phyloP scores from a whole-genome alignment of 768 basidiomycete species.

The Trametes elegans region DNA sequence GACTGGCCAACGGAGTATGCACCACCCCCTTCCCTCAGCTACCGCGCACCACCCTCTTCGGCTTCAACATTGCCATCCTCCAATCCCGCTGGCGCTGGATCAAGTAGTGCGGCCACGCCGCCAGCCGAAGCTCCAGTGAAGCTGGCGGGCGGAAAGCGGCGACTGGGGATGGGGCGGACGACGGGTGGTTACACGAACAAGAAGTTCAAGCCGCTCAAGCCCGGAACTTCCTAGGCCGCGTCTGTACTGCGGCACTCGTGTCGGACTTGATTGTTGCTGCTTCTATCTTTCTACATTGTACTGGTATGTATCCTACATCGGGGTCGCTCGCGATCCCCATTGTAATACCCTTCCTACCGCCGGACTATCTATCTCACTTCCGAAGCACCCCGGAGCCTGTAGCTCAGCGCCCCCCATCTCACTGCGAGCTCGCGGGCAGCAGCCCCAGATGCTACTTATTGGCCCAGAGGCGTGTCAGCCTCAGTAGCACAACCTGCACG shows the following conservation, averaged over 20 bases:
- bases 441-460: too few relatives aligned
- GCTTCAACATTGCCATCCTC: neutral
- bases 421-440: too few relatives aligned
- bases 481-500: neutral
- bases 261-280: neutral
- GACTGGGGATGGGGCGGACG: slow-evolving; percentile 61
- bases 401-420: too few relatives aligned
- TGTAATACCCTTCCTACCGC: too few relatives aligned
- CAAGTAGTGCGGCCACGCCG: neutral
- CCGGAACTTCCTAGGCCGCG: neutral
- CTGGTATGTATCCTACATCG: neutral
- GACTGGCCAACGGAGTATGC: too few relatives aligned
- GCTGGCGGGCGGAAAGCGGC: slow-evolving; percentile 43
- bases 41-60: neutral
- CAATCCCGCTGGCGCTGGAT: neutral
- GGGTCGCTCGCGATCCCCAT: too few relatives aligned
- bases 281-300: neutral
- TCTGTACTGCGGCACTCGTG: neutral
- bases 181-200: slow-evolving; percentile 59
- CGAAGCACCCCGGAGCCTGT: too few relatives aligned
- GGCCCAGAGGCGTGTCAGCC: neutral
- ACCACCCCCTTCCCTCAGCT: neutral
- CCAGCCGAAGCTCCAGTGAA: neutral
- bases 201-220: slow-evolving; percentile 61
- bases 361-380: too few relatives aligned